Base-by-base conservation (phyloP, 495 filamentous ascomycete genomes). In the Daldinia vernicosa region DNA sequence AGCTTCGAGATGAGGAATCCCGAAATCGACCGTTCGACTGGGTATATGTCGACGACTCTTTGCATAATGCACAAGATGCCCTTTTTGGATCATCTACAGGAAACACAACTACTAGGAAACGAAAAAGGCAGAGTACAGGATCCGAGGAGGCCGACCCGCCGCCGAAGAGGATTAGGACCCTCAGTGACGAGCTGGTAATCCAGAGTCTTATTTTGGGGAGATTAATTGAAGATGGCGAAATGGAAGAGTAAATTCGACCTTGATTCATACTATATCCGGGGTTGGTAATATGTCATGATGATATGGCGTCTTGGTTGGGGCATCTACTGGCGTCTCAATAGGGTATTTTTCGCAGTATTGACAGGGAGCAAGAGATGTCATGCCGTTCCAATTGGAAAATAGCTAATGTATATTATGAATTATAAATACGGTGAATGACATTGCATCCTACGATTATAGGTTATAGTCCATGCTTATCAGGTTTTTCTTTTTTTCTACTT, bases 121-220 rank as follows among this genome's bases (percentile, higher is more conserved):
- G 86, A 27, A 85, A 83, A 65, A 80, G 84, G 63, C 78, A 74
- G 14, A 79, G 79, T 28, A 76, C 69, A 39, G 75, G 61, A 14
- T 63, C 72, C 17, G 76, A 77, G 24, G 76, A 72, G 47, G 70
- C 70, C 47, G 74, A 80, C 64, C 71, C 63, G 66, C 74, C 82
- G 56, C 74, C 71, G 58, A 85, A 86, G 70, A 84, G 77, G 71
- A 81, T 90, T 39, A 86, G 84, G 76, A 81, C 80, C 76, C 85
- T 97, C 50, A 90, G 90, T 33, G 92, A 97, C 80, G 94, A 98
- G 76, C 88, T 93, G 75, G 87, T 98, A 32, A 89, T 97, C 63
- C 96, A 99, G 82, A 98, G 94, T 77, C 80, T 98, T 66, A 98
- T 99, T 68, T 74, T 97, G 59, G 95, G 94, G 5, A 87, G 87